Base-by-base conservation (phyloP, 352 stramenopile genomes). In the Phytophthora ohioensis region DNA sequence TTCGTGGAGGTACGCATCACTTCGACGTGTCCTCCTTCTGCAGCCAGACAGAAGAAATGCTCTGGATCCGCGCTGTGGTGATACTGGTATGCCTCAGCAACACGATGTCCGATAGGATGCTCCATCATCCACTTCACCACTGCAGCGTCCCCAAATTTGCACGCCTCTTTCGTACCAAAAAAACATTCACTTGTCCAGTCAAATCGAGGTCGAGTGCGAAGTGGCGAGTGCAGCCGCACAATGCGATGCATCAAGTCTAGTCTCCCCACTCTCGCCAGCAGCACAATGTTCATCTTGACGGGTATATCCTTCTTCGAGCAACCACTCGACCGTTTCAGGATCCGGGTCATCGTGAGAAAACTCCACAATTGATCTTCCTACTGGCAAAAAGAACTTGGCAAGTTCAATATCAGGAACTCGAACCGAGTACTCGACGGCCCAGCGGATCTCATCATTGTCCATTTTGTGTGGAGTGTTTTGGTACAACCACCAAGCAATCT, bases 301-400 rank as follows among this genome's bases (percentile, higher is more conserved):
- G 21, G 21, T 27, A 27, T 27, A 27, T 27, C 21, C 21, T 27
- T 8, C 57, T 34, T 57, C 45, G 34, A 65, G 21, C 35, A 65
- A 30, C 38, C 32, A 42, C 36, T 57, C 57, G 6, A 65, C 35
- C 11, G 36, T 57, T 7, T 65, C 45, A 4, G 57, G 57, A 9
- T 65, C 34, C n/a, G 46, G 57, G 9, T 65, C 45, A 51, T 65
- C 57, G 46, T 57, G 57, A 11, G 46, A 39, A 65, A 65, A 65
- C 35, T 65, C 45, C 46, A 57, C 35, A 52, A 57, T 58, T 8
- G 47, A 66, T n/a, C 57, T 57, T 27, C 45, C 58, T 51, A 15
- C 7, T 34, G 58, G 57, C 27, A 57, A 49, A 15, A 52, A 66
- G 52, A 52, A 66, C 30, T 36, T 41, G 35, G 46, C 58, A 17